A percentile compares a stretch with the other conserved stretches of the same genome.
These are phyloP conservation scores for Lithohypha guttulata DNA, from an alignment of 2,329 filamentous ascomycete species.

Conservation along the genomic window DNA sequence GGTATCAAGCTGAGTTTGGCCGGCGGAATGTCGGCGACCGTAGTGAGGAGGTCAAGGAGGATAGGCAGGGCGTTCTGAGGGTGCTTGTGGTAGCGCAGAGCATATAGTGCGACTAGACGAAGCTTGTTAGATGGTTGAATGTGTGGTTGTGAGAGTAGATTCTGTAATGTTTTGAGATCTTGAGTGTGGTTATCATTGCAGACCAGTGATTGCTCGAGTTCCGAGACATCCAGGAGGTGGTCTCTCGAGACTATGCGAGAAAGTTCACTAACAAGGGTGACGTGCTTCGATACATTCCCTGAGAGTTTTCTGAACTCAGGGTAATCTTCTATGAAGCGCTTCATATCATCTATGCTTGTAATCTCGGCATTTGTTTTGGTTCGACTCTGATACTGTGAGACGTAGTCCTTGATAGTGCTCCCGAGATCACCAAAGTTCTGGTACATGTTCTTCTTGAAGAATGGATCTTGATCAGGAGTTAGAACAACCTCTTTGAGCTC, in stretches of 20 bases:
- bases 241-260: constrained; percentile 79
- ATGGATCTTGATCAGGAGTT: constrained; percentile 93
- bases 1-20: constrained; percentile 68
- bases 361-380: constrained; percentile 95
- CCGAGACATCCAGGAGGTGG: constrained; percentile 86
- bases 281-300: constrained; percentile 96
- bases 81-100: constrained; percentile 79
- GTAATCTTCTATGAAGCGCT: constrained; percentile 97
- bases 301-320: constrained; percentile 95
- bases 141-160: constrained; percentile 66
- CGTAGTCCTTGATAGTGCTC: constrained; percentile 96
- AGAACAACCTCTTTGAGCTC: constrained; percentile 90
- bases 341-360: constrained; percentile 97
- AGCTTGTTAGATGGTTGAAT: constrained; percentile 77
- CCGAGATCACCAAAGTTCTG: constrained; percentile 93
- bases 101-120: constrained; percentile 84
- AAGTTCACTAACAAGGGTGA: constrained; percentile 87
- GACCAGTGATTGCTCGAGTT: constrained; percentile 90
- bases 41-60: constrained; percentile 73
- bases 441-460: constrained; percentile 99
- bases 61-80: constrained; percentile 73
- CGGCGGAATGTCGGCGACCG: constrained; percentile 68
- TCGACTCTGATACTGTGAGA: constrained; percentile 94
- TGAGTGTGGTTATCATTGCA: constrained; percentile 91
- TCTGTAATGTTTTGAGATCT: constrained; percentile 87